phyloP scores from a whole-genome alignment of 305 asterid species.

The Ajuga reptans region DNA sequence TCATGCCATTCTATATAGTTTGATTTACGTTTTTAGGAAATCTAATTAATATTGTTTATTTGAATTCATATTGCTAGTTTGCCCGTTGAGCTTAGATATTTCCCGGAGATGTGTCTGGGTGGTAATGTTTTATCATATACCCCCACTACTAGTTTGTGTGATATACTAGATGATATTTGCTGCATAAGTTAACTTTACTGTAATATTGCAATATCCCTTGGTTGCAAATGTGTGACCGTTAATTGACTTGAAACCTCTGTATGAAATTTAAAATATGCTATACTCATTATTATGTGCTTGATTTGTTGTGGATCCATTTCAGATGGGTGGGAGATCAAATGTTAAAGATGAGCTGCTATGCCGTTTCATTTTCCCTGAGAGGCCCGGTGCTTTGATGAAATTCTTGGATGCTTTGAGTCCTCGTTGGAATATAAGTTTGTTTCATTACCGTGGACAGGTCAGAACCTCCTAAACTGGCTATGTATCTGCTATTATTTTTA shows the following conservation, averaged over 20 bases:
- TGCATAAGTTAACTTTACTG: no score
- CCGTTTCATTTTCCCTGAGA: slow-evolving; percentile 82
- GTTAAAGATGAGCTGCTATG: slow-evolving; percentile 72
- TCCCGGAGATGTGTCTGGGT: neutral
- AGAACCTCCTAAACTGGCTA: neutral
- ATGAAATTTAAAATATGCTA: neutral
- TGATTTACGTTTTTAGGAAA: neutral
- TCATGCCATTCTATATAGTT: neutral
- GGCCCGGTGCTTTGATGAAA: slow-evolving; percentile 80
- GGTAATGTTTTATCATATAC: neutral
- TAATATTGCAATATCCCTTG: neutral
- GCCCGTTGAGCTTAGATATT: neutral
- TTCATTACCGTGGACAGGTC: slow-evolving; percentile 92
- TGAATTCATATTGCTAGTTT: neutral
- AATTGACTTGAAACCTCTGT: neutral
- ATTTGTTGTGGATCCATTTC: slow-evolving; percentile 25
- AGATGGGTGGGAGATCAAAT: slow-evolving; percentile 91
- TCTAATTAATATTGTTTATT: neutral
- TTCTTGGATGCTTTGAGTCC: slow-evolving; percentile 88
- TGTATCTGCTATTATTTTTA: neutral
- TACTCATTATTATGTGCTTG: neutral
- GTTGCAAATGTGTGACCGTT: neutral
- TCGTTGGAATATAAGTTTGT: slow-evolving; percentile 88
- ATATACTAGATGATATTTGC: no score
- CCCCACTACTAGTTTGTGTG: no score